phyloP scores from a whole-genome alignment of 2,329 filamentous ascomycete species.

The Albifimbria verrucaria region DNA sequence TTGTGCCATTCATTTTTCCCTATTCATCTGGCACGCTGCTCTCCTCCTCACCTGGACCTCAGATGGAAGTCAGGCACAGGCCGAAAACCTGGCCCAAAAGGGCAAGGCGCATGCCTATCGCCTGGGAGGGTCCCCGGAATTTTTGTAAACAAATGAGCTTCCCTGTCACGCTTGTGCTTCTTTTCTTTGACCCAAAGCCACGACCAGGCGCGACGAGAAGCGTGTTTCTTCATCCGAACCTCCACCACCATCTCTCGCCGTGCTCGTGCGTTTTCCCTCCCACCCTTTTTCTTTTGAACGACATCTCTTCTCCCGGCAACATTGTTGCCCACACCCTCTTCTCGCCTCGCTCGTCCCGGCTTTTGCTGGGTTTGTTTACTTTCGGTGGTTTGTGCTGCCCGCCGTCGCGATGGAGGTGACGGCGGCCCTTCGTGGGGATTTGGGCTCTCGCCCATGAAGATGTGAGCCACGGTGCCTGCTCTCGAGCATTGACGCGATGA shows the following conservation, averaged over 20 bases:
- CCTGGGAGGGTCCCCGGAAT: slow-evolving; percentile 1
- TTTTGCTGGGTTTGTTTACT: slow-evolving; percentile 26
- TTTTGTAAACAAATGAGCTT: slow-evolving; percentile 4
- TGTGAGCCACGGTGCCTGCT: slow-evolving; percentile 10
- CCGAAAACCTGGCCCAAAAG: not conserved
- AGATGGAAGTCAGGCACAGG: not conserved
- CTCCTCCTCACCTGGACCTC: too few relatives aligned
- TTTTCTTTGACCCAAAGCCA: not conserved
- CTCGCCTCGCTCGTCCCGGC: not conserved
- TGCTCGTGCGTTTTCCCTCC: not conserved
- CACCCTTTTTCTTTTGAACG: slow-evolving; percentile 3
- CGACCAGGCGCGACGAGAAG: not conserved
- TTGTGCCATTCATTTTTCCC: too few relatives aligned
- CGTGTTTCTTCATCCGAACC: not conserved
- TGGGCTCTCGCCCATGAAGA: slow-evolving; percentile 15
- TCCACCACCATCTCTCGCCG: not conserved
- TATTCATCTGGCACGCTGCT: too few relatives aligned
- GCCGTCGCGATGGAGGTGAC: slow-evolving; percentile 20
- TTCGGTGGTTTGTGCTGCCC: slow-evolving; percentile 12
- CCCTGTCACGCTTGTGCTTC: not conserved
- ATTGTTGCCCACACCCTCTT: too few relatives aligned
- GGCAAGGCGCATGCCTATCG: not conserved
- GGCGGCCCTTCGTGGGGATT: slow-evolving; percentile 18
- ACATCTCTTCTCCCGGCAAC: slow-evolving; percentile 4
- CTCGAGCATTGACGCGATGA: not conserved